Percentiles rank a stretch among this genome's conserved stretches.
Conservation (phyloP, 208 protist genomes). For the Jaenimonas drosophilae region DNA sequence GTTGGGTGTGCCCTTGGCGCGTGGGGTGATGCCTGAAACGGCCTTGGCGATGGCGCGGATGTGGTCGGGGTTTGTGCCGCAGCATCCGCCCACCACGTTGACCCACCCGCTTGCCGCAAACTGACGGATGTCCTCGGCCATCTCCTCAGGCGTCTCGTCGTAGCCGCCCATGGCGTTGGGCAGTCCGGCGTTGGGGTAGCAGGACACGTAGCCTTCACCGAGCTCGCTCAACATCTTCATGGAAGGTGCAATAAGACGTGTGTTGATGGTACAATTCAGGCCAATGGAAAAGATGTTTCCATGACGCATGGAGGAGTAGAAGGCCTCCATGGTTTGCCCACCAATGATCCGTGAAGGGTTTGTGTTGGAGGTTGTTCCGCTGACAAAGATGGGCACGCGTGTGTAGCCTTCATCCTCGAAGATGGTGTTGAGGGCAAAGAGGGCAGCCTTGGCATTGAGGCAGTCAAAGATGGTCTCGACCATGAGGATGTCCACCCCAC, state of each 20-base stretch:
- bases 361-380: constrained; percentile 86
- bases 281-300: constrained; percentile 88
- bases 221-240: constrained; percentile 35
- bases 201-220: constrained; percentile 44
- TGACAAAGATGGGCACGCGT: constrained; percentile 71
- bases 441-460: constrained; percentile 87
- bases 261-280: constrained; percentile 93
- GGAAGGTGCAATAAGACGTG: constrained; percentile 46
- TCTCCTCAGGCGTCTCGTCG: constrained; percentile 54
- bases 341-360: constrained; percentile 91
- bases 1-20: constrained; percentile 13
- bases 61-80: constrained; percentile 57
- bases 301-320: constrained; percentile 85
- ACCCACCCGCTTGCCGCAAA: constrained; percentile 40
- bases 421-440: constrained; percentile 89
- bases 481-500: constrained; percentile 91
- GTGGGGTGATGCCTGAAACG: constrained; percentile 15
- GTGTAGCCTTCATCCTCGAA: constrained; percentile 66
- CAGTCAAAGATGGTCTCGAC: constrained; percentile 96
- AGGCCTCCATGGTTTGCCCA: constrained; percentile 96
- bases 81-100: constrained; percentile 73
- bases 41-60: constrained; percentile 52
- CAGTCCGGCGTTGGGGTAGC: constrained; percentile 75
- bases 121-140: constrained; percentile 38
- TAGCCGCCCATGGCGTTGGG: constrained; percentile 76